phyloP scores from a whole-genome alignment of 345 rosid genomes.

The Melaleuca quinquenervia region DNA sequence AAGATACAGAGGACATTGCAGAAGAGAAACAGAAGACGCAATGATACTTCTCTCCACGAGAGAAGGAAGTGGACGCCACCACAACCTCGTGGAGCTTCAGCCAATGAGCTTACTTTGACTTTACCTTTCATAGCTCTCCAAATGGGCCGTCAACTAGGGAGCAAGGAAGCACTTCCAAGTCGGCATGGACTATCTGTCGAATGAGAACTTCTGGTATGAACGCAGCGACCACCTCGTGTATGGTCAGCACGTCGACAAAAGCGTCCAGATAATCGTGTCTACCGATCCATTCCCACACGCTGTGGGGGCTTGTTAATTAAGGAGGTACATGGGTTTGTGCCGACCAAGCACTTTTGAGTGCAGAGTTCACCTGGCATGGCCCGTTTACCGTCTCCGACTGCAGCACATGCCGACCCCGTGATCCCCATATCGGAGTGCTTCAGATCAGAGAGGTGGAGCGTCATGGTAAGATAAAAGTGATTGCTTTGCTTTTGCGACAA shows the following conservation, averaged over 20 bases:
- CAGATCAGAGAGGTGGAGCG: not conserved
- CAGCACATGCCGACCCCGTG: not conserved
- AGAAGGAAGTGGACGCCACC: not conserved
- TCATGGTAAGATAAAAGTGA: not conserved
- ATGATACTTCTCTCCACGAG: not conserved
- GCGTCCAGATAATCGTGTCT: not conserved
- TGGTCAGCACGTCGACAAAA: not conserved
- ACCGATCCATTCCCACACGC: not conserved
- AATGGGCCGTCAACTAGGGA: not conserved
- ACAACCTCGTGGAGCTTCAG: not conserved
- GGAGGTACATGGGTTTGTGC: not conserved
- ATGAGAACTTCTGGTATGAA: not conserved
- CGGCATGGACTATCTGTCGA: not conserved
- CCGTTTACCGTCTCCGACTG: not conserved
- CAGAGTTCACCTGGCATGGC: not conserved
- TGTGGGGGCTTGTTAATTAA: not conserved
- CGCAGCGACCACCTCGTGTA: not conserved
- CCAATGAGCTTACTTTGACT: not conserved
- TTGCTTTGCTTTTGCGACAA: not conserved
- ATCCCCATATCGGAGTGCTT: not conserved
- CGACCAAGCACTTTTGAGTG: not conserved
- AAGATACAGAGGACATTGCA: not conserved
- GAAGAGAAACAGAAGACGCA: not conserved
- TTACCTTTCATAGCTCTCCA: not conserved
- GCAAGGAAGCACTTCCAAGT: not conserved